Evolutionary conservation across 2,329 filamentous ascomycete genomes (phyloP).

Genomic region (Leptoxyphium fumago): DNA sequence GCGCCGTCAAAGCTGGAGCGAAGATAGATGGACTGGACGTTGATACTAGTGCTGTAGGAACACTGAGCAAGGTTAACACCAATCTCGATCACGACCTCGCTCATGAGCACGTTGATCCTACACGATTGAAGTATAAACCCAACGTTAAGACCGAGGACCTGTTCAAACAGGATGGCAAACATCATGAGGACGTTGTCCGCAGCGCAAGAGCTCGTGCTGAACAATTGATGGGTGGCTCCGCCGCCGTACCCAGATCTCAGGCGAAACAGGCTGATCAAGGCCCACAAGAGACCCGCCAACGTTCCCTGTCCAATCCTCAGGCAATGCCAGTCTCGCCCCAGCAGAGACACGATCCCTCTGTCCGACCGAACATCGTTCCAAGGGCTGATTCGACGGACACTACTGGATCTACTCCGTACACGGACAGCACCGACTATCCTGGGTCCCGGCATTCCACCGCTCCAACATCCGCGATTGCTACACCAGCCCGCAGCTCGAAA

Average conservation of each 20-base stretch:
- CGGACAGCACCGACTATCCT: conserved; percentile 25
- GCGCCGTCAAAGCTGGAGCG: conserved; percentile 12
- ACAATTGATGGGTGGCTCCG: conserved; percentile 12
- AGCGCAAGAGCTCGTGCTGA: conserved; percentile 13
- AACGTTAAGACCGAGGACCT: conserved; percentile 9
- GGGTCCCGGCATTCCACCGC: conserved; percentile 25
- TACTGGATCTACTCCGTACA: conserved; percentile 27
- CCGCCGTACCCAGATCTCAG: conserved; percentile 2
- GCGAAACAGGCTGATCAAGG: neutral
- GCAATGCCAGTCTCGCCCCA: conserved; percentile 3
- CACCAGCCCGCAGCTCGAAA: conserved; percentile 26
- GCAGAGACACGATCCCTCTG: conserved; percentile 1
- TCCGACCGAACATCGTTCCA: conserved; percentile 5
- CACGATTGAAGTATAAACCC: conserved; percentile 6
- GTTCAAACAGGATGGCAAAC: conserved; percentile 6
- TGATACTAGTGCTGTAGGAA: neutral
- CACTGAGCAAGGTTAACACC: neutral
- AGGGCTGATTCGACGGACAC: conserved; percentile 18
- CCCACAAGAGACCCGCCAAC: neutral
- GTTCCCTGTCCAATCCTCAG: neutral
- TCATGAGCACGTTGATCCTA: neutral
- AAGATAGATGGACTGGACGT: neutral
- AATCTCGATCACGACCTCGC: neutral
- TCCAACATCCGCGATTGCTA: conserved; percentile 26
- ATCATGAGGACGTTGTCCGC: conserved; percentile 1